phyloP scores from a whole-genome alignment of 768 basidiomycete species.

The Boletus rufocinnamomeus region DNA sequence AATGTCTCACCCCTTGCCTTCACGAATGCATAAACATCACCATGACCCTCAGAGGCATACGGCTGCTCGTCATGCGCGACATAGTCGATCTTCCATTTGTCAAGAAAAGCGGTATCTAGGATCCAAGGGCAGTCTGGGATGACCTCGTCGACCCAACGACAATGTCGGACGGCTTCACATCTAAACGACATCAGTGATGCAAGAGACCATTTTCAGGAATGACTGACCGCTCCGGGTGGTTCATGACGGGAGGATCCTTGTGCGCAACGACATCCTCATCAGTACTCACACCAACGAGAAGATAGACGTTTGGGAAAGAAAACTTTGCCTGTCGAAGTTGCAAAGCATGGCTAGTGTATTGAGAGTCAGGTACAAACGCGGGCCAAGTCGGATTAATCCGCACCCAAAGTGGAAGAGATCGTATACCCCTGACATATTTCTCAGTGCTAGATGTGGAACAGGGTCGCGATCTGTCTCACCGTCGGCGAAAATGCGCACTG shows the following conservation, averaged over 20 bases:
- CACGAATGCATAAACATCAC: slow-evolving; percentile 82
- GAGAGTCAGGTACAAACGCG: slow-evolving; percentile 7
- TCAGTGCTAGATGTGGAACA: background rate
- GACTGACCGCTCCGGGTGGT: slow-evolving; percentile 77
- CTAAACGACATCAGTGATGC: slow-evolving; percentile 40
- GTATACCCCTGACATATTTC: slow-evolving; percentile 71
- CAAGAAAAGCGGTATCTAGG: slow-evolving; percentile 76
- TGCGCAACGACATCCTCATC: slow-evolving; percentile 78
- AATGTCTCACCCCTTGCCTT: slow-evolving; percentile 73
- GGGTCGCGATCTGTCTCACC: slow-evolving; percentile 49
- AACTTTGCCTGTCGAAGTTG: slow-evolving; percentile 97
- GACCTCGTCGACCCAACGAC: slow-evolving; percentile 96
- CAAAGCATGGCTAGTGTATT: slow-evolving; percentile 74
- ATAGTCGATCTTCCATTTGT: slow-evolving; percentile 90
- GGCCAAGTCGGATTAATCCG: slow-evolving; percentile 25
- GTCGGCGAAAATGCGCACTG: slow-evolving; percentile 91
- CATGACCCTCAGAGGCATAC: slow-evolving; percentile 74
- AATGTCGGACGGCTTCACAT: slow-evolving; percentile 91
- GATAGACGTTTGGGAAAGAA: slow-evolving; percentile 85
- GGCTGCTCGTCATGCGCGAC: slow-evolving; percentile 95
- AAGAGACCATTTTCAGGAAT: background rate
- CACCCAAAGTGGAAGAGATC: slow-evolving; percentile 98
- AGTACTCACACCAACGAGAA: slow-evolving; percentile 91
- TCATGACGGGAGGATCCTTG: slow-evolving; percentile 87
- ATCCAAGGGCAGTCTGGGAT: slow-evolving; percentile 92